These are phyloP conservation scores for Polygonum aviculare DNA, from an alignment of 148 eudicot species.

Conservation along the genomic window DNA sequence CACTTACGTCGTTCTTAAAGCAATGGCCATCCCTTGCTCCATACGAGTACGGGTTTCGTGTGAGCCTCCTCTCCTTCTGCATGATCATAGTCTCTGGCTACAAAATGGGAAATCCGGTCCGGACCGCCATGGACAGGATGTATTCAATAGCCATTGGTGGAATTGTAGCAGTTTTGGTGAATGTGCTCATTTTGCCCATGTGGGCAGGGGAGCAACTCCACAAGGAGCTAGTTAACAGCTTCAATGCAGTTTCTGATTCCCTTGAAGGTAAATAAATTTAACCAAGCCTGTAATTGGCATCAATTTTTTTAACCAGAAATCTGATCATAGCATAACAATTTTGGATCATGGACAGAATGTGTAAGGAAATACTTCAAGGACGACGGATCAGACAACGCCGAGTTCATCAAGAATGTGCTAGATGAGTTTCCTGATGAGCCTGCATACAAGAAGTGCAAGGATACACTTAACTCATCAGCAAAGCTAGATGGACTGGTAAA, in stretches of 20 bases:
- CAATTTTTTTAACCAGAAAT: background rate
- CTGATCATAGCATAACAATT: background rate
- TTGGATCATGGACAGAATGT: slow-evolving; percentile 27
- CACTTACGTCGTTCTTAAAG: slow-evolving; percentile 50
- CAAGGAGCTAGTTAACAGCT: slow-evolving; percentile 38
- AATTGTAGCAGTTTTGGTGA: slow-evolving; percentile 42
- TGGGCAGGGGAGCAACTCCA: slow-evolving; percentile 71
- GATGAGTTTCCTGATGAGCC: slow-evolving; percentile 61
- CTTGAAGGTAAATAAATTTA: slow-evolving; percentile 36
- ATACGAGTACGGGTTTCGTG: slow-evolving; percentile 58
- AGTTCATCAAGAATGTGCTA: slow-evolving; percentile 31
- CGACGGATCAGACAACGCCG: slow-evolving; percentile 25
- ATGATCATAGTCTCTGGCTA: slow-evolving; percentile 61
- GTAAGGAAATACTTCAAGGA: slow-evolving; percentile 48
- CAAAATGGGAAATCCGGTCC: slow-evolving; percentile 39
- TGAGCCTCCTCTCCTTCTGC: slow-evolving; percentile 50
- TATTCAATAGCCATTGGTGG: slow-evolving; percentile 56
- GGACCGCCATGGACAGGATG: slow-evolving; percentile 35
- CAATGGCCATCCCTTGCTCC: slow-evolving; percentile 47
- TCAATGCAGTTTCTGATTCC: slow-evolving; percentile 40
- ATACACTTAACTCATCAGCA: slow-evolving; percentile 39
- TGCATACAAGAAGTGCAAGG: slow-evolving; percentile 45
- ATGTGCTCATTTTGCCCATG: slow-evolving; percentile 42
- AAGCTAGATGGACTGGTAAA: slow-evolving; percentile 46
- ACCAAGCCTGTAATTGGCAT: background rate